Evolutionary conservation across 768 basidiomycete species (phyloP).

Genomic region (Rhizopogon vesiculosus): DNA sequence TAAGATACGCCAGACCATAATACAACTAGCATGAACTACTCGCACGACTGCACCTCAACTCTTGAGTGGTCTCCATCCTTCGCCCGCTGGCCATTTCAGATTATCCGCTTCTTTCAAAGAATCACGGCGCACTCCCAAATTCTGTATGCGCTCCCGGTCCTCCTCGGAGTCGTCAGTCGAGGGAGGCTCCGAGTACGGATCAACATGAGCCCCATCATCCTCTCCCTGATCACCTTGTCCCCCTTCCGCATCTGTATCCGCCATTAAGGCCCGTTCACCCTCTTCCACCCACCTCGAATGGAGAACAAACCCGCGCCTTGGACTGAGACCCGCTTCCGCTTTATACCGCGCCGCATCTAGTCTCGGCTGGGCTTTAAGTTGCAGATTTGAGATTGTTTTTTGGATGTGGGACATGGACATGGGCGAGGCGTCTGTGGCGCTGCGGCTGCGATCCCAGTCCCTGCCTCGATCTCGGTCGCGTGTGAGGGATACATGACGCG

Average conservation of each 20-base stretch:
- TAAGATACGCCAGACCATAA: not conserved
- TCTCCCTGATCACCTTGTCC: slow-evolving; percentile 21
- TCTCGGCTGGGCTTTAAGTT: slow-evolving; percentile 42
- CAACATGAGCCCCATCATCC: slow-evolving; percentile 13
- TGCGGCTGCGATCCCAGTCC: not conserved
- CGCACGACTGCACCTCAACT: not conserved
- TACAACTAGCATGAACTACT: not conserved
- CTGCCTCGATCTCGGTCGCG: slow-evolving; percentile 5
- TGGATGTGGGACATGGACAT: slow-evolving; percentile 39
- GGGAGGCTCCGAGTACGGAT: slow-evolving; percentile 16
- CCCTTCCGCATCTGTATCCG: slow-evolving; percentile 12
- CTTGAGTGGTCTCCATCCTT: slow-evolving; percentile 48
- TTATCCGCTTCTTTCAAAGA: slow-evolving; percentile 34
- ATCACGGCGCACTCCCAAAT: slow-evolving; percentile 7
- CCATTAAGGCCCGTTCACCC: slow-evolving; percentile 35
- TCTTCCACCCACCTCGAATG: slow-evolving; percentile 30
- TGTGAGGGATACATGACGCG: slow-evolving; percentile 37
- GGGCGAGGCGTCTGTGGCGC: slow-evolving; percentile 24
- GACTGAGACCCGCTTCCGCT: slow-evolving; percentile 63
- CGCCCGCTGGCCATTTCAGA: slow-evolving; percentile 57
- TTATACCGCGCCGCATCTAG: slow-evolving; percentile 65
- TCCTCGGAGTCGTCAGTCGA: slow-evolving; percentile 22
- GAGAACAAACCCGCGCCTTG: slow-evolving; percentile 48
- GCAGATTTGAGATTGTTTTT: slow-evolving; percentile 35
- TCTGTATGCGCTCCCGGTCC: slow-evolving; percentile 6